A percentile compares a stretch with the other conserved stretches of the same genome.
phyloP scores from a whole-genome alignment of 495 filamentous ascomycete species.

The Penicillium manginii region DNA sequence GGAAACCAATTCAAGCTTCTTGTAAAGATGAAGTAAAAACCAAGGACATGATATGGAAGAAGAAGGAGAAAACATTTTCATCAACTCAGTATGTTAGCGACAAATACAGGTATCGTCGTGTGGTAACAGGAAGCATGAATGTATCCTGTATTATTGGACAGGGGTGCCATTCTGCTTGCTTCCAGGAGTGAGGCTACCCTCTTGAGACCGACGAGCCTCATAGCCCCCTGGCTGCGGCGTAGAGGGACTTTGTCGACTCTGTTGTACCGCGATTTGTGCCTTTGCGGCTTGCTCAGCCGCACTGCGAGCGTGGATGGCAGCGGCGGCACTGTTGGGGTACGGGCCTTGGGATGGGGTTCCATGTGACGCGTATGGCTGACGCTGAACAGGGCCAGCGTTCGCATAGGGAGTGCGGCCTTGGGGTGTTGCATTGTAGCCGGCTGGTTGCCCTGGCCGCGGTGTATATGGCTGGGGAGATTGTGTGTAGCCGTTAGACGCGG shows the following conservation, averaged over 20 bases:
- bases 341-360: slow-evolving; percentile 36
- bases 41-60: background rate
- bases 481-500: slow-evolving; percentile 47
- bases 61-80: slow-evolving; percentile 5
- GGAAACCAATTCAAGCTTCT: background rate
- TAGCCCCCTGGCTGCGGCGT: slow-evolving; percentile 44
- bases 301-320: slow-evolving; percentile 46
- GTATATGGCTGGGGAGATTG: slow-evolving; percentile 47
- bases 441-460: slow-evolving; percentile 44
- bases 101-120: background rate
- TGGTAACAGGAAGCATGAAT: background rate
- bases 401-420: slow-evolving; percentile 36
- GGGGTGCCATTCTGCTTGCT: slow-evolving; percentile 50
- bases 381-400: slow-evolving; percentile 32
- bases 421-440: slow-evolving; percentile 38
- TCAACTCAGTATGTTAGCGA: background rate
- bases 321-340: slow-evolving; percentile 46
- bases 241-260: slow-evolving; percentile 36
- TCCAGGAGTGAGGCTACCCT: slow-evolving; percentile 44
- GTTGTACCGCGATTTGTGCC: slow-evolving; percentile 45
- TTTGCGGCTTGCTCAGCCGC: slow-evolving; percentile 53
- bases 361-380: slow-evolving; percentile 13
- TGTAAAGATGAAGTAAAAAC: slow-evolving; percentile 1
- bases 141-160: slow-evolving; percentile 30
- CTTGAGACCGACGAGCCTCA: slow-evolving; percentile 35